These are phyloP conservation scores for Sclerotinia spermophila DNA, from an alignment of 2,329 filamentous ascomycete species.

Conservation along the genomic window DNA sequence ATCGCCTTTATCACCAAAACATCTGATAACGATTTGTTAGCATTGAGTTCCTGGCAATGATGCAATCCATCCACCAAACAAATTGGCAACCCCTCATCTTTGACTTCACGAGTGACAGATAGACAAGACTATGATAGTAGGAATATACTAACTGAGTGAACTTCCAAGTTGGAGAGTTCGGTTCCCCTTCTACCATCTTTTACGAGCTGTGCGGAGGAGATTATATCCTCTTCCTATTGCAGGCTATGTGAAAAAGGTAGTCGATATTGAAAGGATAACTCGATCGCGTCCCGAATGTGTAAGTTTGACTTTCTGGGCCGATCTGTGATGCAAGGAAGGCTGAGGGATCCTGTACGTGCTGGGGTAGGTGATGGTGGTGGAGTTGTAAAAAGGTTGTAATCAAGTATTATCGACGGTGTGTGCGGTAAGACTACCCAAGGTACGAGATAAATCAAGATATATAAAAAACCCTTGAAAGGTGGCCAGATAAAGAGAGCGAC, in stretches of 20 bases:
- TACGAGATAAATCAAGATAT: not conserved
- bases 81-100: not conserved
- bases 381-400: constrained; percentile 10
- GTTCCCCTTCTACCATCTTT: constrained; percentile 96
- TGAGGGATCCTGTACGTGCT: constrained; percentile 27
- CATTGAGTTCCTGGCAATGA: constrained; percentile 1
- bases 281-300: constrained; percentile 29
- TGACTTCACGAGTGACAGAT: not conserved
- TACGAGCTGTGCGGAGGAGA: constrained; percentile 37
- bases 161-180: constrained; percentile 96
- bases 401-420: constrained; percentile 20
- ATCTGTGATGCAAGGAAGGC: constrained; percentile 27
- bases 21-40: constrained; percentile 54
- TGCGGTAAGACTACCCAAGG: not conserved
- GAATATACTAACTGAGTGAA: constrained; percentile 71
- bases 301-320: constrained; percentile 17
- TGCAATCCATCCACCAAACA: constrained; percentile 14
- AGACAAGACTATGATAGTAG: not conserved
- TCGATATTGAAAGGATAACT: constrained; percentile 21
- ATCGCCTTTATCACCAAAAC: constrained; percentile 99
- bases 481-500: constrained; percentile 6
- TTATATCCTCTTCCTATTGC: constrained; percentile 30
- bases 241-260: constrained; percentile 6
- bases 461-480: not conserved
- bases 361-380: constrained; percentile 23